Conservation (phyloP, 441 rosid genomes). For the Populus hybrid region DNA sequence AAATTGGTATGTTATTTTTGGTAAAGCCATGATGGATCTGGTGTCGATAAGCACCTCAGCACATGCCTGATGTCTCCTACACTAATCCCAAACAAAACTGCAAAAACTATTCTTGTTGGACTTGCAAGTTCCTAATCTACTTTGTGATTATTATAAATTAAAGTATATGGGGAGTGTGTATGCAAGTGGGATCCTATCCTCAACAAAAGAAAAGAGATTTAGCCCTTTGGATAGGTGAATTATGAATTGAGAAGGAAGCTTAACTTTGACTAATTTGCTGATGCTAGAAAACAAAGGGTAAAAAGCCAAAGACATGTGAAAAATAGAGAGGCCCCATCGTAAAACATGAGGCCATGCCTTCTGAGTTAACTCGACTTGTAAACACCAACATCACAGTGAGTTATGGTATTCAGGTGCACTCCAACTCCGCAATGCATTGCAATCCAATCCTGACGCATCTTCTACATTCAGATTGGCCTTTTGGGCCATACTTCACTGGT, state of each 20-base stretch:
- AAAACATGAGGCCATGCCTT: background rate
- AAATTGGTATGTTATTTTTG: background rate
- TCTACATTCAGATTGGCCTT: background rate
- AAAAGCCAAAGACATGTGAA: background rate
- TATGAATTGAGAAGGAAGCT: background rate
- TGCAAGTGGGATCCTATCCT: background rate
- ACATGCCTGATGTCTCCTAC: background rate
- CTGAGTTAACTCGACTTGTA: background rate
- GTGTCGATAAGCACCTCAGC: background rate
- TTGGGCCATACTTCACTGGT: background rate
- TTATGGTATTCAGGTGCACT: slow-evolving; percentile 10
- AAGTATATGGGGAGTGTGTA: background rate
- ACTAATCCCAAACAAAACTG: background rate
- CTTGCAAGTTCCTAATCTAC: background rate
- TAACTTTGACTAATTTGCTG: background rate
- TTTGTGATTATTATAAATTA: background rate
- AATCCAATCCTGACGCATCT: background rate
- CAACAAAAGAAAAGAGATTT: background rate
- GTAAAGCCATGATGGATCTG: background rate
- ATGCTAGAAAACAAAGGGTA: background rate
- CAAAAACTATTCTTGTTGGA: no score
- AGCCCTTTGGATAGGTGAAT: background rate
- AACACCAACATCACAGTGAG: background rate
- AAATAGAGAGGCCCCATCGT: background rate
- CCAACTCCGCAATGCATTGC: background rate